Percentiles rank a stretch among this genome's conserved stretches.
phyloP scores from a whole-genome alignment of 106 monocot species.

The Allium cepa region DNA sequence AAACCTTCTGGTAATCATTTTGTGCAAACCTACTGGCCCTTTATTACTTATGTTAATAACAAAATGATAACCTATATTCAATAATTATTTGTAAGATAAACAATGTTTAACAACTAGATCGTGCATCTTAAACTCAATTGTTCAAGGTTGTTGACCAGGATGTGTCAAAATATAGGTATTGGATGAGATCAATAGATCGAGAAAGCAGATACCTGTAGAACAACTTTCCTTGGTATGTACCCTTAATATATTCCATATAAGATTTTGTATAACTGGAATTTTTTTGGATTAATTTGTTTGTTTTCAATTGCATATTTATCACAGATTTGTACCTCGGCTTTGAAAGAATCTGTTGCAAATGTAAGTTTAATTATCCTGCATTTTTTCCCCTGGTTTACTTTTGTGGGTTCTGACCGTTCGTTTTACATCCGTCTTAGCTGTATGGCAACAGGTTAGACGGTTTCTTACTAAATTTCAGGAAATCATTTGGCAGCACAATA shows the following conservation, averaged over 20 bases:
- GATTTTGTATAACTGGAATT: background rate
- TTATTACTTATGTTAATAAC: too few species aligned
- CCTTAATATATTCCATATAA: background rate
- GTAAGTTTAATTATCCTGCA: conserved; percentile 33
- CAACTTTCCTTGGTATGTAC: conserved; percentile 43
- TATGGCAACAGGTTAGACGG: conserved; percentile 57
- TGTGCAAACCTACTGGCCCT: too few species aligned
- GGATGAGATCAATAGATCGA: conserved; percentile 21
- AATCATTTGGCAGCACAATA: conserved; percentile 81
- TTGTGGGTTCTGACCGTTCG: background rate
- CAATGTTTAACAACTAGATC: background rate
- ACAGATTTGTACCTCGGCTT: conserved; percentile 76
- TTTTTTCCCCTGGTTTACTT: background rate
- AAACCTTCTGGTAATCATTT: too few species aligned
- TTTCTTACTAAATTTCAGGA: conserved; percentile 81
- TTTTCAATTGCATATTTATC: conserved; percentile 9
- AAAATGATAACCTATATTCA: too few species aligned
- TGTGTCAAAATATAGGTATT: conserved; percentile 40
- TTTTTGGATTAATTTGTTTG: background rate
- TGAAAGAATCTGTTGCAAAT: conserved; percentile 71
- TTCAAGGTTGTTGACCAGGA: too few species aligned
- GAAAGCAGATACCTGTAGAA: conserved; percentile 33
- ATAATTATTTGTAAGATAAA: too few species aligned
- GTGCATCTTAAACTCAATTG: too few species aligned
- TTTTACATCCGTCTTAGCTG: conserved; percentile 25